phyloP scores from a whole-genome alignment of 176 grass and related monocot species.

The Phoenix roebelenii region DNA sequence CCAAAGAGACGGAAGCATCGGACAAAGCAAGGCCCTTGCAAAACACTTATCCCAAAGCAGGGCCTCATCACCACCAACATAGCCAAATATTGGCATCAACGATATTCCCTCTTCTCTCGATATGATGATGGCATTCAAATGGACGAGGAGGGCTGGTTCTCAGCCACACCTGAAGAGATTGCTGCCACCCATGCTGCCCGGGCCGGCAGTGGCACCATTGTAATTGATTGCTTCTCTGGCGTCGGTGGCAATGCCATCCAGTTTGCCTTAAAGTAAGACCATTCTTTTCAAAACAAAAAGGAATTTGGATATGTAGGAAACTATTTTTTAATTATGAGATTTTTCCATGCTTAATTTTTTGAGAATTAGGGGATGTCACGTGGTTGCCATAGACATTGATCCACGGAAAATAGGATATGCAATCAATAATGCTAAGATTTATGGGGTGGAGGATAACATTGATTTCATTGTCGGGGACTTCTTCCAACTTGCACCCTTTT shows the following conservation, averaged over 20 bases:
- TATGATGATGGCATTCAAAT: slow-evolving; percentile 58
- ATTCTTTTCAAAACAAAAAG: neutral
- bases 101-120: slow-evolving; percentile 48
- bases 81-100: slow-evolving; percentile 49
- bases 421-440: slow-evolving; percentile 50
- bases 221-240: slow-evolving; percentile 53
- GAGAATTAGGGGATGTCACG: slow-evolving; percentile 42
- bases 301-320: no score
- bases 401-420: slow-evolving; percentile 37
- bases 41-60: neutral
- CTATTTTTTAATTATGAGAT: no score
- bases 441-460: slow-evolving; percentile 54
- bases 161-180: slow-evolving; percentile 48
- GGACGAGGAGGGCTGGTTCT: slow-evolving; percentile 77
- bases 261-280: slow-evolving; percentile 46
- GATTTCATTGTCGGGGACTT: slow-evolving; percentile 59
- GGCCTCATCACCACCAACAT: neutral
- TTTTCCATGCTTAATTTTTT: neutral
- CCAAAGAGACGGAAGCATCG: no score
- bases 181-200: slow-evolving; percentile 44
- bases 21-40: no score
- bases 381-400: slow-evolving; percentile 57
- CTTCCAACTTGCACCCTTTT: slow-evolving; percentile 38
- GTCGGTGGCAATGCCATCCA: slow-evolving; percentile 68
- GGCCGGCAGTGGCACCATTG: slow-evolving; percentile 21